phyloP scores from a whole-genome alignment of 2,329 filamentous ascomycete genomes.

The Phoma sp. region DNA sequence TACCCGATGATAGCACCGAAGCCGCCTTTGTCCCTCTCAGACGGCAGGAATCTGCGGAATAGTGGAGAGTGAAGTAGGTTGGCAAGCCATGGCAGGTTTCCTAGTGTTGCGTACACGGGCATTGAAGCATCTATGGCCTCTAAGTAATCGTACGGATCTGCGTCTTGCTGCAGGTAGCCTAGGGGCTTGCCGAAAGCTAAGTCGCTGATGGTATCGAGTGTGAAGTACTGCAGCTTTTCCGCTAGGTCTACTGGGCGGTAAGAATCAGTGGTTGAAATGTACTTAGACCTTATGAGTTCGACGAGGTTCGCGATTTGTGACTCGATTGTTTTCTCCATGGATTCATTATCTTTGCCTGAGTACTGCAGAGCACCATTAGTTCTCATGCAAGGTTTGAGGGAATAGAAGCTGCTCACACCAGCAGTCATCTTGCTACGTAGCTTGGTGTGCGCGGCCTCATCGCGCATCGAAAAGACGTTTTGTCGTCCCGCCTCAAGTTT shows the following conservation, averaged over 20 bases:
- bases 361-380: slow-evolving; percentile 5
- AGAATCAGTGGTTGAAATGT: slow-evolving; percentile 31
- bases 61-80: slow-evolving; percentile 22
- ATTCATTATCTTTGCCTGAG: slow-evolving; percentile 57
- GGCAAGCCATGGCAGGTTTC: slow-evolving; percentile 23
- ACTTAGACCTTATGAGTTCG: slow-evolving; percentile 56
- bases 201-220: slow-evolving; percentile 60
- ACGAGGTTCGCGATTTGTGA: slow-evolving; percentile 52
- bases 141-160: slow-evolving; percentile 54
- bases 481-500: slow-evolving; percentile 58
- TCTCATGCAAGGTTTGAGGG: slow-evolving; percentile 35
- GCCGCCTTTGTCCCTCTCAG: slow-evolving; percentile 52
- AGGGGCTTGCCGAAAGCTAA: slow-evolving; percentile 59
- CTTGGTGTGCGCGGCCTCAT: slow-evolving; percentile 53
- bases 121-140: slow-evolving; percentile 49
- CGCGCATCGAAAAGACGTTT: slow-evolving; percentile 57
- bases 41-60: slow-evolving; percentile 23
- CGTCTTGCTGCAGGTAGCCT: slow-evolving; percentile 56
- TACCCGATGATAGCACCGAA: slow-evolving; percentile 48
- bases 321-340: slow-evolving; percentile 58
- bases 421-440: slow-evolving; percentile 54
- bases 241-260: slow-evolving; percentile 52
- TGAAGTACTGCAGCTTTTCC: slow-evolving; percentile 56
- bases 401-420: slow-evolving; percentile 27
- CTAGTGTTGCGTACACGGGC: slow-evolving; percentile 4